phyloP scores from a whole-genome alignment of 2,329 filamentous ascomycete species.

The Aspergillus nomiae region DNA sequence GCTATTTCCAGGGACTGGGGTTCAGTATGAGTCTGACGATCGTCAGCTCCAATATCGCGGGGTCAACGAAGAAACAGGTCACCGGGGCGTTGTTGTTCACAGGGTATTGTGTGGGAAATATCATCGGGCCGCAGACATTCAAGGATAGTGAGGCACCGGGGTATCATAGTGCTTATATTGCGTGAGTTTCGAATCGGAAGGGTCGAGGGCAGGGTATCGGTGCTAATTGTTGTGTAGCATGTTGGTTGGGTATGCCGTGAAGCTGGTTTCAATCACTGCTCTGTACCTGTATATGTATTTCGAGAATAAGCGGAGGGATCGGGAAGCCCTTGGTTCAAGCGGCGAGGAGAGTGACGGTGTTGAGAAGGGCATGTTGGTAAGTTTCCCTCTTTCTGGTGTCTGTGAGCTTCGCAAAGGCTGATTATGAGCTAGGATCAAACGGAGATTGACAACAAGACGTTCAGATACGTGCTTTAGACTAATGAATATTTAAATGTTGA shows the following conservation, averaged over 20 bases:
- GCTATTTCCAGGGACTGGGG: conserved; percentile 56
- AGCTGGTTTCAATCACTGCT: conserved; percentile 52
- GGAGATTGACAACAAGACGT: conserved; percentile 58
- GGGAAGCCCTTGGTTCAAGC: conserved; percentile 41
- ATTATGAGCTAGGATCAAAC: conserved; percentile 46
- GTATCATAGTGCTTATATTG: conserved; percentile 44
- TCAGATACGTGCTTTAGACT: conserved; percentile 51
- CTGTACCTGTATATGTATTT: conserved; percentile 59
- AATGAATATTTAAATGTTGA: too few species aligned
- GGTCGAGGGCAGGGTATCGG: background rate
- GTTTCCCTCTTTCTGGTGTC: conserved; percentile 3
- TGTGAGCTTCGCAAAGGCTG: background rate
- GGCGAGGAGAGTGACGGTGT: conserved; percentile 55
- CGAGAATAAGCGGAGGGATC: conserved; percentile 57
- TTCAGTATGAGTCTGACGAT: conserved; percentile 58
- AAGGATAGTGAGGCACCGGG: conserved; percentile 51
- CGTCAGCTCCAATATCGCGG: conserved; percentile 55
- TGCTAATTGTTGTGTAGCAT: conserved; percentile 43
- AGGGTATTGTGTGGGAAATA: conserved; percentile 45
- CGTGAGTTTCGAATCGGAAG: conserved; percentile 17
- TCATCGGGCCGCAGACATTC: conserved; percentile 58
- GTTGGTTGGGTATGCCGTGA: conserved; percentile 58
- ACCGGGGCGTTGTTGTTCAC: conserved; percentile 52
- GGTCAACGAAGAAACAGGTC: conserved; percentile 37
- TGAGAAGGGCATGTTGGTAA: conserved; percentile 56